phyloP scores from a whole-genome alignment of 148 eudicot genomes.

The Rhododendron vialii region DNA sequence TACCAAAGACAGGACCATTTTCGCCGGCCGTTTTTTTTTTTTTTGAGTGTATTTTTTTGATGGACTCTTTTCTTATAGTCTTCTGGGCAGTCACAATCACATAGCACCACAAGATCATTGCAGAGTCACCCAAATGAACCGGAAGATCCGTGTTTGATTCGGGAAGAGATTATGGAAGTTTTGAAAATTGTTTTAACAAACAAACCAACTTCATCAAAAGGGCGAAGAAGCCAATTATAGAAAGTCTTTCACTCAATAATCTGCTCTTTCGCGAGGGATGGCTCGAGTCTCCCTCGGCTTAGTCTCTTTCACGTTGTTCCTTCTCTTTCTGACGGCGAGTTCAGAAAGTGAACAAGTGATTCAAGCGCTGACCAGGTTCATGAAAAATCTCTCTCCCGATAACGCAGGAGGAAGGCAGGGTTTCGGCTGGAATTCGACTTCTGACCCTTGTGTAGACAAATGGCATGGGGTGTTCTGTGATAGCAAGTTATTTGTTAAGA shows the following conservation, averaged over 20 bases:
- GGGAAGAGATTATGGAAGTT: background rate
- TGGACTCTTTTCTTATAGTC: background rate
- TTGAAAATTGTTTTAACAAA: background rate
- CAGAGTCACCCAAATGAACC: constrained; percentile 2
- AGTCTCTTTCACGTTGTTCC: background rate
- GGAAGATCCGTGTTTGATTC: too few species aligned
- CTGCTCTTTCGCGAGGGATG: background rate
- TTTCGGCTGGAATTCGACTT: constrained; percentile 25
- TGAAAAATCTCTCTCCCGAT: constrained; percentile 30
- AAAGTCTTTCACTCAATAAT: background rate
- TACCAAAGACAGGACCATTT: background rate
- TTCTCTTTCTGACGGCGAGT: constrained; percentile 5
- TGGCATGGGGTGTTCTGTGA: constrained; percentile 16
- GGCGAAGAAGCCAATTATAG: background rate
- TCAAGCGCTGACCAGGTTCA: constrained; percentile 25
- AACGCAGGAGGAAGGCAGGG: background rate
- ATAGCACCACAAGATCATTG: background rate
- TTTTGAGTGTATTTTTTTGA: background rate
- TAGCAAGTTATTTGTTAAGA: constrained; percentile 4
- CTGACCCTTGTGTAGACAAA: constrained; percentile 9
- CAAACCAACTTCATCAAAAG: background rate
- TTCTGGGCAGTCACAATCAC: background rate
- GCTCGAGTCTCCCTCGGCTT: background rate
- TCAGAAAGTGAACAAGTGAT: constrained; percentile 24
- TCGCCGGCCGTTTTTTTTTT: background rate